A percentile compares a stretch with the other conserved stretches of the same genome.
These are phyloP conservation scores for Hypoxylon fragiforme DNA, from an alignment of 495 filamentous ascomycete species.

Conservation along the genomic window DNA sequence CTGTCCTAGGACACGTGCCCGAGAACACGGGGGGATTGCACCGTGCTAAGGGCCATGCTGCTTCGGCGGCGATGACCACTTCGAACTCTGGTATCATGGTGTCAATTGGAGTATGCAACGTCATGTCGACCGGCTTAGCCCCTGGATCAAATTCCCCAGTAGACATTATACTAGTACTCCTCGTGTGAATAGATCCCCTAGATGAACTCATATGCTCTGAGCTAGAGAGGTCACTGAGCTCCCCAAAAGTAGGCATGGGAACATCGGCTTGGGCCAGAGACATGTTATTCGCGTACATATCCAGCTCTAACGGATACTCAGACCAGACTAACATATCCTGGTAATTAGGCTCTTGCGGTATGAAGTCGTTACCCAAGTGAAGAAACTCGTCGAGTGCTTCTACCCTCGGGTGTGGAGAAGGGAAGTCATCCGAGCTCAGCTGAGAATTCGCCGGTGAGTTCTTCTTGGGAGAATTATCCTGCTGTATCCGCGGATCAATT, in stretches of 20 bases:
- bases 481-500: constrained; percentile 35
- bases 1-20: constrained; percentile 57
- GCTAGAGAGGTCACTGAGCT: constrained; percentile 39
- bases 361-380: constrained; percentile 36
- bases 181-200: constrained; percentile 48
- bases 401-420: constrained; percentile 39
- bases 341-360: constrained; percentile 34
- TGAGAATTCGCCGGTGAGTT: constrained; percentile 40
- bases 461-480: constrained; percentile 34
- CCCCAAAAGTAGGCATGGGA: constrained; percentile 35
- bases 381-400: constrained; percentile 44
- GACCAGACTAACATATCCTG: constrained; percentile 43
- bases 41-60: constrained; percentile 59
- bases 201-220: constrained; percentile 47
- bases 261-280: constrained; percentile 36
- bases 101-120: constrained; percentile 26
- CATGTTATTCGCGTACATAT: constrained; percentile 37
- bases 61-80: constrained; percentile 56
- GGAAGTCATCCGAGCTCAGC: constrained; percentile 37
- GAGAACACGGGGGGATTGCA: constrained; percentile 58
- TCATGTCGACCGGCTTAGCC: constrained; percentile 39
- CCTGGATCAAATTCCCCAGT: constrained; percentile 40
- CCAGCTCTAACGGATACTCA: constrained; percentile 41
- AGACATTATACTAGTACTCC: constrained; percentile 50
- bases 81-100: constrained; percentile 51